These are phyloP conservation scores for Aegilops speltoides DNA, from an alignment of 176 grass and related monocot species.

Conservation along the genomic window DNA sequence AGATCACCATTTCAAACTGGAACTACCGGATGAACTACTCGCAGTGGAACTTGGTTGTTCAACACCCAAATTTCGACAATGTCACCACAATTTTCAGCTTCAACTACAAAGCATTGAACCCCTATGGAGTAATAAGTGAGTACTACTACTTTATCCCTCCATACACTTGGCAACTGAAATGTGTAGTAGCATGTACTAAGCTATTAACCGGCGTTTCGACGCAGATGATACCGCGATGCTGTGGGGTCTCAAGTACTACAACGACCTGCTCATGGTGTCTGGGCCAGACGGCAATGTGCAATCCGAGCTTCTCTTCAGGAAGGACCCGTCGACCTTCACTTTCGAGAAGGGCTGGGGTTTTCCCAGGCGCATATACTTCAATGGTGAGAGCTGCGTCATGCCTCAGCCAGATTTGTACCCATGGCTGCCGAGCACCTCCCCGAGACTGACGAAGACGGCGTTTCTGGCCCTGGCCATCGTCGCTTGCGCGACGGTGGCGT, in stretches of 20 bases:
- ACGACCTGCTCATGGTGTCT: constrained; percentile 65
- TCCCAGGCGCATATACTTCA: constrained; percentile 75
- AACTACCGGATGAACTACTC: constrained; percentile 86
- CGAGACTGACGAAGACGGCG: constrained; percentile 8
- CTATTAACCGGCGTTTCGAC: not conserved
- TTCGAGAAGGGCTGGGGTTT: constrained; percentile 76
- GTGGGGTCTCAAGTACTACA: constrained; percentile 77
- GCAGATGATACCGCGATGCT: constrained; percentile 82
- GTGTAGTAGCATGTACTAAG: not conserved
- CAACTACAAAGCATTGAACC: constrained; percentile 58
- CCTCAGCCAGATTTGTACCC: constrained; percentile 61
- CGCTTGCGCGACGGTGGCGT: constrained; percentile 22
- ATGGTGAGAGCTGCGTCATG: constrained; percentile 78
- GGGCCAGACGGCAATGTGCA: constrained; percentile 70
- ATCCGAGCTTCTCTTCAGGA: constrained; percentile 61
- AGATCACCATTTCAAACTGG: constrained; percentile 64
- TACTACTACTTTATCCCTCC: constrained; percentile 57
- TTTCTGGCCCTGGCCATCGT: constrained; percentile 21
- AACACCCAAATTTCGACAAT: constrained; percentile 73
- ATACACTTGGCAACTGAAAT: not conserved
- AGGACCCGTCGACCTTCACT: constrained; percentile 45
- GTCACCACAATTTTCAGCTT: constrained; percentile 70
- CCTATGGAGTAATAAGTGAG: constrained; percentile 71
- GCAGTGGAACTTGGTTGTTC: constrained; percentile 71
- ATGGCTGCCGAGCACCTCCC: constrained; percentile 50